Base-by-base conservation (phyloP, 2,329 filamentous ascomycete species). In the Ophiostoma australiae region DNA sequence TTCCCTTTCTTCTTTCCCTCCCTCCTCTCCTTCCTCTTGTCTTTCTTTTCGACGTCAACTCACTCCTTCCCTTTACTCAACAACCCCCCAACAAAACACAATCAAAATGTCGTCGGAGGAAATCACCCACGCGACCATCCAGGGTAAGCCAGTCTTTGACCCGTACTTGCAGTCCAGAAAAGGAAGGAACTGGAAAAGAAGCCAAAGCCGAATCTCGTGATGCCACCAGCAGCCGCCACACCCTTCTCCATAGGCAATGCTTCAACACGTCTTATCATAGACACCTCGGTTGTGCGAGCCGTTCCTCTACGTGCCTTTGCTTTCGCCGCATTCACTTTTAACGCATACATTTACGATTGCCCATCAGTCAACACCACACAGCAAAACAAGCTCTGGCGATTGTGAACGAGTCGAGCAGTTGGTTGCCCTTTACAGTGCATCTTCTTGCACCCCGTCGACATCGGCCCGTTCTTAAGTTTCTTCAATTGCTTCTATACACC, bases 71-170 rank as follows among this genome's bases (percentile, higher is more conserved):
- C 15, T 69, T 48, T 27, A 31, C 4, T 15, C 48, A 33, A 23
- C 44, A 2, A 37, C 48, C 39, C n/a, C 27, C 33, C 11, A 33
- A 58, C 44, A 20, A 11, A 31, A 67, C 67, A 23, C 67, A 13
- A 61, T 66, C 80, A 87, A 78, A 78, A 92, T 92, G 90, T 82
- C 84, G 48, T 55, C 68, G 31, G 44, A 58, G 23, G 68, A 91
- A 79, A 87, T 91, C 81, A 86, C 85, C 76, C 90, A 92, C 85
- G 87, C 89, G 80, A 92, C 90, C 79, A 92, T 92, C 85, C 87
- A 91, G 83, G 89, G 89, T 90, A 84, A 75, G 81, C 35, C 23
- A 10, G 11, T 31, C 15, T 68, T 20, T 31, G 17, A 20, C 35
- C 27, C 5, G n/a, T 11, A 23, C n/a, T 7, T 7, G 10, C 8